A percentile compares a stretch with the other conserved stretches of the same genome.
Evolutionary conservation across 1,284 basidiomycete species (phyloP).

Genomic region (Ceratobasidium theobromae): DNA sequence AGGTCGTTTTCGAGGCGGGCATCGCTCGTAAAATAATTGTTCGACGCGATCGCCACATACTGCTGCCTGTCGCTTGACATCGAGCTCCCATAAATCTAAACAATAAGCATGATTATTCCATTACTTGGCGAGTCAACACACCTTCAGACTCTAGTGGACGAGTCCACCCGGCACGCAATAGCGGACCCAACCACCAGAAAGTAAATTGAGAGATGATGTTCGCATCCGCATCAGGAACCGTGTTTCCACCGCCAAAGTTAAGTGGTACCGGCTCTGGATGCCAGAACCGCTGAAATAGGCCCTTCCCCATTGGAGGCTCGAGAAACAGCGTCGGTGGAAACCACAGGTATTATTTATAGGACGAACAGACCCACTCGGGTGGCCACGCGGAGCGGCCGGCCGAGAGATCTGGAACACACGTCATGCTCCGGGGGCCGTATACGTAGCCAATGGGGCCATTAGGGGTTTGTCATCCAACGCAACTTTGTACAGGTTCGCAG

Average conservation of each 20-base stretch:
- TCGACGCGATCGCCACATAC: conserved; percentile 23
- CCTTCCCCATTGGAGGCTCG: conserved; percentile 11
- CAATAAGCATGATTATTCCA: background rate
- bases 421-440: conserved; percentile 3
- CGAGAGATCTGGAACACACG: background rate
- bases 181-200: conserved; percentile 25
- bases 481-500: background rate
- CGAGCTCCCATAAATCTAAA: conserved; percentile 23
- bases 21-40: conserved; percentile 24
- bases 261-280: conserved; percentile 27
- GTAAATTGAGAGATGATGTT: conserved; percentile 26
- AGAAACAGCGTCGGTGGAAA: background rate
- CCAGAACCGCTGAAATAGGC: conserved; percentile 15
- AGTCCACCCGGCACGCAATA: conserved; percentile 17
- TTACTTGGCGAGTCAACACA: background rate
- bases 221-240: conserved; percentile 21
- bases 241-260: conserved; percentile 31
- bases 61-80: conserved; percentile 17
- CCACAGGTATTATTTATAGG: conserved; percentile 11
- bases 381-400: background rate
- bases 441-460: conserved; percentile 1
- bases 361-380: background rate
- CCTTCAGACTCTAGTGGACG: conserved; percentile 17
- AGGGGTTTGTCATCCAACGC: background rate
- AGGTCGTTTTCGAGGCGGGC: conserved; percentile 25